phyloP scores from a whole-genome alignment of 352 stramenopile genomes.

The Globisporangium solare region DNA sequence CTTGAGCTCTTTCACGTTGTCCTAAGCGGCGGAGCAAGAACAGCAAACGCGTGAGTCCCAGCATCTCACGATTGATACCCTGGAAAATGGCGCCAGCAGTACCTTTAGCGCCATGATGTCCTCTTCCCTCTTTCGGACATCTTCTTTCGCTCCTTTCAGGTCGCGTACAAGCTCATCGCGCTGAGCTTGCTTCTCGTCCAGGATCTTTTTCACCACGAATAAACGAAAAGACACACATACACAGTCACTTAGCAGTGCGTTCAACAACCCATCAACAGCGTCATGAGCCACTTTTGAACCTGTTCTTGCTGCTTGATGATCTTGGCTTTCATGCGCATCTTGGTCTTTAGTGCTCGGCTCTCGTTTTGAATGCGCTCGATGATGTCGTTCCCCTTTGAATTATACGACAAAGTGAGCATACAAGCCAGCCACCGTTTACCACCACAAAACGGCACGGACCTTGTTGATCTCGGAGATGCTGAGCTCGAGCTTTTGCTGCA shows the following conservation, averaged over 20 bases:
- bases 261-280: too few relatives aligned
- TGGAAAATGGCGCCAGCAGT: too few relatives aligned
- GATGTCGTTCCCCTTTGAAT: slow-evolving; percentile 77
- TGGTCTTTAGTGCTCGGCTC: slow-evolving; percentile 65
- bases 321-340: slow-evolving; percentile 85
- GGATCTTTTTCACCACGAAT: slow-evolving; percentile 24
- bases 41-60: background rate
- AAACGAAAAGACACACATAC: too few relatives aligned
- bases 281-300: slow-evolving; percentile 17
- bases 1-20: slow-evolving; percentile 67
- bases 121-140: slow-evolving; percentile 68
- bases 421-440: background rate
- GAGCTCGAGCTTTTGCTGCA: slow-evolving; percentile 86
- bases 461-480: slow-evolving; percentile 91
- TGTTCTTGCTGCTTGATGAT: slow-evolving; percentile 89
- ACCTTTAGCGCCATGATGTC: slow-evolving; percentile 60
- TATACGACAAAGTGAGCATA: background rate
- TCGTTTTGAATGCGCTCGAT: slow-evolving; percentile 88
- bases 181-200: slow-evolving; percentile 78
- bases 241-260: too few relatives aligned
- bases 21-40: slow-evolving; percentile 16
- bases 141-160: slow-evolving; percentile 60
- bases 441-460: slow-evolving; percentile 21
- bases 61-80: too few relatives aligned
- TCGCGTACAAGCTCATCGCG: slow-evolving; percentile 56